phyloP scores from a whole-genome alignment of 371 early-diverging fungal genomes.

The Apophysomyces ossiformis region DNA sequence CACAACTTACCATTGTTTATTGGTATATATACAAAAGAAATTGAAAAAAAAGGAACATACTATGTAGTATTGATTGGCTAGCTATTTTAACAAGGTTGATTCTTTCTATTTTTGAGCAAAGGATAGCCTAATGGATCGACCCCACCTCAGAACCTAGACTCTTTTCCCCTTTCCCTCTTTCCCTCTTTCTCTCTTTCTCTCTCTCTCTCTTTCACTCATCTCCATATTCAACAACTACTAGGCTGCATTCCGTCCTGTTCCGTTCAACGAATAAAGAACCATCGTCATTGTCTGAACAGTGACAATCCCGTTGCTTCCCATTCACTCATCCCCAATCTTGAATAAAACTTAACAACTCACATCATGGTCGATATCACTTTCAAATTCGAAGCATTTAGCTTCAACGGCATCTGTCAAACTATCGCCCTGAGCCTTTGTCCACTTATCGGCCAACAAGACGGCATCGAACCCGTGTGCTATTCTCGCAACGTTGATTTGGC shows the following conservation, averaged over 20 bases:
- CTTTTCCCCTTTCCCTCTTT: not conserved
- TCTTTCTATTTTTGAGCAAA: slow-evolving; percentile 5
- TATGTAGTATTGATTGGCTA: not conserved
- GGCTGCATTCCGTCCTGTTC: no score
- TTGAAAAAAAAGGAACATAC: slow-evolving; percentile 7
- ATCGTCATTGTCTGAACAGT: not conserved
- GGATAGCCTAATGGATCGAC: not conserved
- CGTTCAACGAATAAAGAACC: no score
- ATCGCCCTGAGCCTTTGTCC: slow-evolving; percentile 90
- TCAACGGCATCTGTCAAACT: slow-evolving; percentile 83
- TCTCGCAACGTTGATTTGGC: slow-evolving; percentile 88
- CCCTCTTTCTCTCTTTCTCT: slow-evolving; percentile 12
- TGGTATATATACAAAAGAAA: slow-evolving; percentile 12
- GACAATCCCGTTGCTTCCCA: slow-evolving; percentile 6
- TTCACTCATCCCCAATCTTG: not conserved
- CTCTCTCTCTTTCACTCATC: slow-evolving; percentile 8
- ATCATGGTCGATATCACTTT: slow-evolving; percentile 47
- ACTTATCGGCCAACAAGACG: slow-evolving; percentile 73
- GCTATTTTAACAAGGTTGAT: slow-evolving; percentile 8
- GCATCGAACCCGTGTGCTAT: slow-evolving; percentile 92
- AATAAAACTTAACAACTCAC: not conserved
- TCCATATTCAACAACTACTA: not conserved
- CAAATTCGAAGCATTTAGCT: slow-evolving; percentile 81
- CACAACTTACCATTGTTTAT: slow-evolving; percentile 18
- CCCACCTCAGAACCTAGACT: slow-evolving; percentile 10